Evolutionary conservation across 306 rosid genomes (phyloP), one percentile per base, ranked within the genome.

Genomic region (Vigna nakashimae): DNA sequence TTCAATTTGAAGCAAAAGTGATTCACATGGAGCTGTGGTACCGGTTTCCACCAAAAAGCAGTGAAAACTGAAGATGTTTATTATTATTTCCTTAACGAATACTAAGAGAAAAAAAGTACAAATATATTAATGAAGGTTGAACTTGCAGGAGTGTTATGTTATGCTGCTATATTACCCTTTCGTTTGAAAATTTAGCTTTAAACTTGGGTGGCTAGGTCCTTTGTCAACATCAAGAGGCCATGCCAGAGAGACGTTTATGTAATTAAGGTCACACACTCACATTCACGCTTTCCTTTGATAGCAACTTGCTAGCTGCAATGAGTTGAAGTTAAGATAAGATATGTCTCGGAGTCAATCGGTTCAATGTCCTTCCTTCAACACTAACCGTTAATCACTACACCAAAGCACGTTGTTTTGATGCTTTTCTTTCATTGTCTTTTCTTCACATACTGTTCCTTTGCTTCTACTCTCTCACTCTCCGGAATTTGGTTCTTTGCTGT

Each of bases 151-250:
- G 36, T 24, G 65, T 32, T 62, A 34, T 57, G 65, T 51, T 36
- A 65, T 42, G 11, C 7, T 38, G 11, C 7, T 38, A 34, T 38
- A 56, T 51, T 17, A 38, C 49, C 65, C 62, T 59, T 57, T 43
- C 56, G 24, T 70, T 40, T 80, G 69, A 77, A 43, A 62, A 73
- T 62, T 69, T 38, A 69, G 36, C 70, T 65, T 14, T 36, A 45
- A 78, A 18, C 56, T 46, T 32, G 48, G 40, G 48, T 50, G 42
- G 66, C 66, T 65, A 22, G 79, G 46, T 65, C 24, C 79, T 22
- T 28, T 58, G 64, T 48, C 84, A 88, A 88, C 89, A 68, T 74
- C 84, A 74, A 81, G 57, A 68, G 80, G 83, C 76, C 83, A 75
- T 26, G 28, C 20, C 40, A 6, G 16, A 72, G 64, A 83, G 84